phyloP scores from a whole-genome alignment of 257 asterid species.

The Solanum ossicruentum region DNA sequence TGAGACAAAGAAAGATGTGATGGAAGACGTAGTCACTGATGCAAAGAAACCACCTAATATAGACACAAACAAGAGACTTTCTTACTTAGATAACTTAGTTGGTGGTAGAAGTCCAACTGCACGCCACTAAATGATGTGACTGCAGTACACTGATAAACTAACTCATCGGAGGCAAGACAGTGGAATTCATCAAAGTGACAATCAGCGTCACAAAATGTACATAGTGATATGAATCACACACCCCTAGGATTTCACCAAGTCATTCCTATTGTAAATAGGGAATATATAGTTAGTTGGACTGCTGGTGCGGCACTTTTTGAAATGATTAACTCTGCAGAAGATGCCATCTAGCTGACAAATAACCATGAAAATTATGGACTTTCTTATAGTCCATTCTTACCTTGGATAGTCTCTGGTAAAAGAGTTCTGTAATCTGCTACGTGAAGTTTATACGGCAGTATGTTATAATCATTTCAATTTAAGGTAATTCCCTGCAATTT shows the following conservation, averaged over 20 bases:
- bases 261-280: constrained; percentile 14
- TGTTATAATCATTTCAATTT: not conserved
- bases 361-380: not conserved
- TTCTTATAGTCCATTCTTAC: not conserved
- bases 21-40: constrained; percentile 6
- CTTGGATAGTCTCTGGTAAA: not conserved
- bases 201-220: constrained; percentile 4
- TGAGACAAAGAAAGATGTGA: constrained; percentile 16
- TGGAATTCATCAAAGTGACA: constrained; percentile 1
- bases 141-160: not conserved
- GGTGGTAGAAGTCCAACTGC: constrained; percentile 74
- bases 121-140: constrained; percentile 33
- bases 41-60: constrained; percentile 24
- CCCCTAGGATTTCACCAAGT: not conserved
- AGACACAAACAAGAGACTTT: constrained; percentile 33
- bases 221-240: constrained; percentile 4
- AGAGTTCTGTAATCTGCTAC: not conserved
- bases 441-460: not conserved
- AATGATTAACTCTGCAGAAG: not conserved
- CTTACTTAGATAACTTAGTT: constrained; percentile 66
- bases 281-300: not conserved
- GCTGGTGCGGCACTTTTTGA: not conserved
- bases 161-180: constrained; percentile 8
- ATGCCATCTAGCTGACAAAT: constrained; percentile 1
- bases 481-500: not conserved